Percentiles rank a stretch among this genome's conserved stretches.
Evolutionary conservation across 139 green algal genomes (phyloP).

Genomic region (Chlorella vulgaris): DNA sequence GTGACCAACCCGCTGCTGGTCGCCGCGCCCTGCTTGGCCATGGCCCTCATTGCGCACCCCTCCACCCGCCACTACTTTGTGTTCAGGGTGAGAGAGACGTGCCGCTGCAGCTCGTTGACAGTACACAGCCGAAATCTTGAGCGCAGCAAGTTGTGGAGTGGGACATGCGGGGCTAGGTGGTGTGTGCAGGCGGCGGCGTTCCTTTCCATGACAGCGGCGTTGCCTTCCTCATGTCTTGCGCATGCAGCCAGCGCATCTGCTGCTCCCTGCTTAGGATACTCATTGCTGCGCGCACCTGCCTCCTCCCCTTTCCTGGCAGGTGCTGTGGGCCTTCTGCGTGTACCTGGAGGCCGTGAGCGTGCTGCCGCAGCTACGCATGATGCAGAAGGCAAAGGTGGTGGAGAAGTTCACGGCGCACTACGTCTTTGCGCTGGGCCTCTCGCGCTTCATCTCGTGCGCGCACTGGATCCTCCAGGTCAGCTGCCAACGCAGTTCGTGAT

Average conservation of each 20-base stretch:
- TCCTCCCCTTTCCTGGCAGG: conserved; percentile 17
- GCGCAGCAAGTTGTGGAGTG: background rate
- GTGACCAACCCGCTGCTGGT: conserved; percentile 78
- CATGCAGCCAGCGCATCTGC: no score
- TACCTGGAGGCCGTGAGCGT: conserved; percentile 98
- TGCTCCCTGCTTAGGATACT: background rate
- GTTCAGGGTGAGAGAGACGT: conserved; percentile 63
- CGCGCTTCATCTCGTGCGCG: conserved; percentile 95
- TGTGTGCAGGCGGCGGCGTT: no score
- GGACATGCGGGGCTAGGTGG: background rate
- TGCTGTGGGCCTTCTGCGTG: conserved; percentile 97
- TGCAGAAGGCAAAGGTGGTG: conserved; percentile 96
- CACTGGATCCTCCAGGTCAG: conserved; percentile 96
- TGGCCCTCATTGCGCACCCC: conserved; percentile 90
- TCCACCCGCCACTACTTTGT: conserved; percentile 80
- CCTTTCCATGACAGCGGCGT: no score
- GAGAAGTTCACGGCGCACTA: conserved; percentile 99
- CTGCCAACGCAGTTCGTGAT: background rate
- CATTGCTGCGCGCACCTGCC: background rate
- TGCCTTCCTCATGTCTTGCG: no score
- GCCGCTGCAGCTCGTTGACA: background rate
- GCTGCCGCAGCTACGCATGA: conserved; percentile 96
- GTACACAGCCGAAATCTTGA: background rate
- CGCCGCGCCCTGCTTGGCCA: conserved; percentile 77
- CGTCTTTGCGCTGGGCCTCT: conserved; percentile 95